Base-by-base conservation (phyloP, 106 monocot genomes). In the Allium fistulosum region DNA sequence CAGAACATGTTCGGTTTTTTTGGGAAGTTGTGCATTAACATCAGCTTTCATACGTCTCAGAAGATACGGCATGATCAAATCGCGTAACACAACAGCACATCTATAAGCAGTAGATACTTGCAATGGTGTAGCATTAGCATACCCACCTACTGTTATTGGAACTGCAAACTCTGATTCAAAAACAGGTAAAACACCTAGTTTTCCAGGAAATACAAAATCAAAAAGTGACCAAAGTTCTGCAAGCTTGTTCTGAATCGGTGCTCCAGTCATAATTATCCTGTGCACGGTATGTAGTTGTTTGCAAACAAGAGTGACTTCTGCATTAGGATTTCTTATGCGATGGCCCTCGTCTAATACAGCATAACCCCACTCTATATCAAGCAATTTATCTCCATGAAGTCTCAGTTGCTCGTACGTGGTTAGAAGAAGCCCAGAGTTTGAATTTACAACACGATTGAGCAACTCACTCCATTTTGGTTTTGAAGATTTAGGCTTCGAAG, bases 131-230 rank as follows among this genome's bases (percentile, higher is more conserved):
- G 97, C 97, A 85, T 99, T 99, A 14, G 86, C 92, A 69, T 93
- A 99, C 11, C 97, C 97, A 48, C 97, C 97, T 55, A 93, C 82
- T 28, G 88, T 80, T 66, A 99, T 99, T 8, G 97, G 97, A 70
- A 99, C 89, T 13, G 89, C 83, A 76, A 92, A 92, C 69, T 99
- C 92, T 10, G 76, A 59, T 76, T 99, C 97, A 77, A 99, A 99
- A 46, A 99, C 87, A 8, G 97, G 97, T 28, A 92, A 73, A 27
- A 99, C 97, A 64, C 97, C 97, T 55, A 99, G 67, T 67, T 99
- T 99, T 17, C 97, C 97, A 52, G 97, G 97, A 52, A 93, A 99
- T 17, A 99, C 89, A 74, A 99, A 99, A 85, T 99, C 97, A 76
- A 99, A 99, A 18, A 99, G 82, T 48, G 92, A 99, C 97, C 97